These are phyloP conservation scores for Inosperma sp. DNA, from an alignment of 768 basidiomycete species.

Conservation along the genomic window DNA sequence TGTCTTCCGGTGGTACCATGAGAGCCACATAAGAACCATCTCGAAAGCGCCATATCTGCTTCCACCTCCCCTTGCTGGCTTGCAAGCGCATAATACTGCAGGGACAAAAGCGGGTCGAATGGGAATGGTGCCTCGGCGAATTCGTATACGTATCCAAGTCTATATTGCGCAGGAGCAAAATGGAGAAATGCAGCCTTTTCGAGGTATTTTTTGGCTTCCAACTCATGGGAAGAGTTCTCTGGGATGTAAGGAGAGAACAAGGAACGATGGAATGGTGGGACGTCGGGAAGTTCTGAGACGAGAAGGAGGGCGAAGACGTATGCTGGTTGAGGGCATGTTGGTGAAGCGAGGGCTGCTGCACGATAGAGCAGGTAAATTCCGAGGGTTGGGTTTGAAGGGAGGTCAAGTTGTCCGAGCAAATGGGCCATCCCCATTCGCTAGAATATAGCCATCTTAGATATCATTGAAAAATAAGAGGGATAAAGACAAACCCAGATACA, in stretches of 20 bases:
- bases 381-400: slow-evolving; percentile 45
- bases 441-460: slow-evolving; percentile 3
- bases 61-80: slow-evolving; percentile 84
- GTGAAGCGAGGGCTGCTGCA: slow-evolving; percentile 69
- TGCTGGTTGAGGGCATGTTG: slow-evolving; percentile 81
- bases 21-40: slow-evolving; percentile 92
- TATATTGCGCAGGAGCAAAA: slow-evolving; percentile 86
- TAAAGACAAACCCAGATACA: slow-evolving; percentile 66
- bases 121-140: slow-evolving; percentile 81
- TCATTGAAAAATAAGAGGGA: slow-evolving; percentile 9
- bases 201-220: slow-evolving; percentile 71
- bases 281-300: slow-evolving; percentile 62
- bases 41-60: slow-evolving; percentile 94
- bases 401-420: slow-evolving; percentile 81
- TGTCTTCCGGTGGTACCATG: slow-evolving; percentile 31
- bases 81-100: slow-evolving; percentile 84
- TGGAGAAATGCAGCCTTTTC: slow-evolving; percentile 83
- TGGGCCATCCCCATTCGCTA: slow-evolving; percentile 93
- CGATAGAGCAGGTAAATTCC: slow-evolving; percentile 72
- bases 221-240: slow-evolving; percentile 39
- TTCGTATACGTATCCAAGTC: slow-evolving; percentile 88
- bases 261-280: too few species aligned
- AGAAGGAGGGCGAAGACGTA: slow-evolving; percentile 88
- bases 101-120: slow-evolving; percentile 84
- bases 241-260: slow-evolving; percentile 55